These are phyloP conservation scores for Albophoma yamanashiensis DNA, from an alignment of 2,329 filamentous ascomycete genomes.

Conservation along the genomic window DNA sequence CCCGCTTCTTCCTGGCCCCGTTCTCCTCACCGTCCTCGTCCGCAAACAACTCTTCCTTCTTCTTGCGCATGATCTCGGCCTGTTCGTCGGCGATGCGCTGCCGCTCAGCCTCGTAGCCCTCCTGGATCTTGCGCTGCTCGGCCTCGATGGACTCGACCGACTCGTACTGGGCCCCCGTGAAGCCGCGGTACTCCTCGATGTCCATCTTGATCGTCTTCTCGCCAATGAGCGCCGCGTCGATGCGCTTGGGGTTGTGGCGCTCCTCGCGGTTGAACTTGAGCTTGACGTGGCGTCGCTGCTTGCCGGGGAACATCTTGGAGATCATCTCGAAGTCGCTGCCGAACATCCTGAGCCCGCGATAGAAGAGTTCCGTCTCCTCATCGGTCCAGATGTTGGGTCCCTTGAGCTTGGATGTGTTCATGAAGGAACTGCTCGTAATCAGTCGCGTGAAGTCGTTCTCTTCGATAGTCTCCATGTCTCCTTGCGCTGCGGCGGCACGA, in stretches of 20 bases:
- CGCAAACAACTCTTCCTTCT: slow-evolving; percentile 37
- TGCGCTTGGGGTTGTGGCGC: slow-evolving; percentile 48
- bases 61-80: slow-evolving; percentile 34
- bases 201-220: slow-evolving; percentile 47
- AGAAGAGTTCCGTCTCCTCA: slow-evolving; percentile 66
- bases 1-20: slow-evolving; percentile 21
- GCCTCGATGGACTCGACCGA: slow-evolving; percentile 44
- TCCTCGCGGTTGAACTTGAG: slow-evolving; percentile 78
- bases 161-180: slow-evolving; percentile 42
- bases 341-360: slow-evolving; percentile 63
- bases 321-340: slow-evolving; percentile 81
- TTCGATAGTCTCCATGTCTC: slow-evolving; percentile 53
- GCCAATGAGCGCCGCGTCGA: slow-evolving; percentile 54
- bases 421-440: slow-evolving; percentile 59
- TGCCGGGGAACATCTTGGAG: slow-evolving; percentile 60
- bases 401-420: slow-evolving; percentile 48
- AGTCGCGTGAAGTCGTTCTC: slow-evolving; percentile 69
- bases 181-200: slow-evolving; percentile 48
- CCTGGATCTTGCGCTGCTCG: slow-evolving; percentile 37
- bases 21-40: slow-evolving; percentile 20
- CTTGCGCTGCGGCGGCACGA: slow-evolving; percentile 39
- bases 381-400: slow-evolving; percentile 59
- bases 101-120: slow-evolving; percentile 33
- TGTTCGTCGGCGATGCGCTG: slow-evolving; percentile 33
- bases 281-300: slow-evolving; percentile 65